phyloP scores from a whole-genome alignment of 495 filamentous ascomycete genomes.

The Letharia columbiana region DNA sequence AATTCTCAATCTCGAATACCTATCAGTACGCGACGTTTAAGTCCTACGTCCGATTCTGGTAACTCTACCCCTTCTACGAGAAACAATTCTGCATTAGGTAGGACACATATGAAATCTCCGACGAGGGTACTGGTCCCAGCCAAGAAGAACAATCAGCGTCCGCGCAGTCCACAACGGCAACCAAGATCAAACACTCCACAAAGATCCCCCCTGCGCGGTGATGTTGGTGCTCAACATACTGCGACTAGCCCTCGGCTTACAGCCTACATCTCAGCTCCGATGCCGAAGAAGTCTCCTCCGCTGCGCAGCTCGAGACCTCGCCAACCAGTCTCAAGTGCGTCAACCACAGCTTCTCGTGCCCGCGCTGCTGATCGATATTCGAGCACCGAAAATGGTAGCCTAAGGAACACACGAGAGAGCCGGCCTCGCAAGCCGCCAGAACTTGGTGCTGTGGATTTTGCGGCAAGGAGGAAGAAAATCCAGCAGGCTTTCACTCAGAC shows the following conservation, averaged over 20 bases:
- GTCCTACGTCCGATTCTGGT: conserved; percentile 40
- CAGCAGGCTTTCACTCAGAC: conserved; percentile 73
- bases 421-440: conserved; percentile 42
- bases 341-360: conserved; percentile 55
- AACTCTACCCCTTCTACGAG: conserved; percentile 38
- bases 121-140: conserved; percentile 41
- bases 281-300: conserved; percentile 59
- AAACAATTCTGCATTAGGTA: conserved; percentile 37
- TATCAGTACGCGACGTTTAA: conserved; percentile 41
- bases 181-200: conserved; percentile 31
- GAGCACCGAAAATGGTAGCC: conserved; percentile 31
- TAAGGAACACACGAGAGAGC: conserved; percentile 34
- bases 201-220: conserved; percentile 31
- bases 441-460: conserved; percentile 68
- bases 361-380: conserved; percentile 45
- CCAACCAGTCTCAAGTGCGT: conserved; percentile 68
- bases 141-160: conserved; percentile 36
- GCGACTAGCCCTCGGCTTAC: conserved; percentile 44
- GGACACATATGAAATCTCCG: conserved; percentile 31
- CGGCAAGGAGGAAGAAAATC: conserved; percentile 64
- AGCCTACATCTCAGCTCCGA: conserved; percentile 58
- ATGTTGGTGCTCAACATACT: conserved; percentile 28
- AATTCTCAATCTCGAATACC: conserved; percentile 53
- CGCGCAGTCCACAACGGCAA: conserved; percentile 30
- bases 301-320: conserved; percentile 75